These are phyloP conservation scores for Sclerospora graminicola DNA, from an alignment of 352 stramenopile genomes.

Conservation along the genomic window DNA sequence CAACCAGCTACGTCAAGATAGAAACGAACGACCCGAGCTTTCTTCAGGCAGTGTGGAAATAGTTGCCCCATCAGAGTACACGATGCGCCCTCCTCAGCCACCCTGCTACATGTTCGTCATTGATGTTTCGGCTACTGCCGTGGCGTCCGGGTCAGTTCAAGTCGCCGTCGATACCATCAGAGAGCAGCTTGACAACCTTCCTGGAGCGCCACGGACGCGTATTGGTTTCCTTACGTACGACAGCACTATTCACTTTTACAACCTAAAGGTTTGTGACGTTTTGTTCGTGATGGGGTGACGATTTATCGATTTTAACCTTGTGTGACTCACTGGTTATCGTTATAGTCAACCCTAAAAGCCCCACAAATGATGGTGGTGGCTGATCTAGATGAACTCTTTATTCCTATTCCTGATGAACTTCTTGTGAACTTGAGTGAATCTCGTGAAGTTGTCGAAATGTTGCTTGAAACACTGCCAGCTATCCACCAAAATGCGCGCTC, in stretches of 20 bases:
- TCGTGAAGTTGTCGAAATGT: constrained; percentile 87
- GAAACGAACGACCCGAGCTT: constrained; percentile 82
- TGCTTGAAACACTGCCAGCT: constrained; percentile 92
- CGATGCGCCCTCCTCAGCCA: constrained; percentile 81
- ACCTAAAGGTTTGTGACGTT: constrained; percentile 53
- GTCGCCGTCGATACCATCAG: constrained; percentile 70
- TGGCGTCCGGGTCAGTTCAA: constrained; percentile 61
- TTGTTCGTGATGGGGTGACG: not conserved
- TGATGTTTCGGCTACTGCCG: constrained; percentile 70
- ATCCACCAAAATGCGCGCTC: constrained; percentile 81
- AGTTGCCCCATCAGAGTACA: constrained; percentile 81
- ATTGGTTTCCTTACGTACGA: constrained; percentile 85
- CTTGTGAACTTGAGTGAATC: constrained; percentile 96
- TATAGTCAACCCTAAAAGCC: constrained; percentile 59
- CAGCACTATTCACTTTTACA: constrained; percentile 84
- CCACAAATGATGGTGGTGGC: constrained; percentile 87
- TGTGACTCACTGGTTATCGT: not conserved
- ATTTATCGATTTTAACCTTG: not conserved
- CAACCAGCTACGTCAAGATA: constrained; percentile 90
- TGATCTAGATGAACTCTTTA: constrained; percentile 84
- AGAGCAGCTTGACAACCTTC: constrained; percentile 71
- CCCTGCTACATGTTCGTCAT: constrained; percentile 87
- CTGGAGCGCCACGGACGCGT: constrained; percentile 57
- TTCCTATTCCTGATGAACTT: constrained; percentile 92
- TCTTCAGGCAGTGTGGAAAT: constrained; percentile 74